Evolutionary conservation across 352 stramenopile species (phyloP), one percentile per base, ranked within the genome.

Genomic region (Blastocystis sp.): DNA sequence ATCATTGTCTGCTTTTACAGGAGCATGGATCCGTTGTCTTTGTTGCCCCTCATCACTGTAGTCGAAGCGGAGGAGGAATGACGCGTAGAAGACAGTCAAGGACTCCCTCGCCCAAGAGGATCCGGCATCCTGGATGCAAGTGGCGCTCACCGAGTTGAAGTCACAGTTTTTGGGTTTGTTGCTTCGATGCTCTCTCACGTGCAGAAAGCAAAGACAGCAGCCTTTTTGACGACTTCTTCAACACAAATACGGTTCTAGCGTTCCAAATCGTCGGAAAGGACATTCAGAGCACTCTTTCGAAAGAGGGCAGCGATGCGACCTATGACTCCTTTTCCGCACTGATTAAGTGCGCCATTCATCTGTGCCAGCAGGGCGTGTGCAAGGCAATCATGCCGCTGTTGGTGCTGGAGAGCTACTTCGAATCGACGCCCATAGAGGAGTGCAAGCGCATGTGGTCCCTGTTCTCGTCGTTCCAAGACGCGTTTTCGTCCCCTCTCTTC

Each of bases 391-490:
- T 63, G 12, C 74, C 74, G 12, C 26, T 85, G n/a, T n/a, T 85
- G 33, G 29, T 85, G 16, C 41, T 85, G 35, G 60, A 62, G 31
- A 63, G 66, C 31, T 85, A 37, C 41, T 85, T 85, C 45, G 74
- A 85, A 50, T 67, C 74, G 31, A 39, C 55, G 13, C 74, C 74
- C 29, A 85, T 85, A 6, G 45, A 69, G 31, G 74, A 85, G 16
- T 85, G 74, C 50, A 59, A 85, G 29, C 13, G 29, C 3, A 21
- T 85, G 19, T 85, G 74, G 74, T 70, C 51, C 13, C 29, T 69
- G 29, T 85, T 85, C 60, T 29, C 29, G 21, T 69, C 74, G 50
- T 85, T 69, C 26, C 74, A 62, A n/a, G 66, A 85, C 37, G 74
- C 67, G 26, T 69, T 85, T n/a, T 66, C 74, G 51, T 51, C 35